Evolutionary conservation across 495 filamentous ascomycete genomes (phyloP).

Genomic region (Achaetomiella virescens): DNA sequence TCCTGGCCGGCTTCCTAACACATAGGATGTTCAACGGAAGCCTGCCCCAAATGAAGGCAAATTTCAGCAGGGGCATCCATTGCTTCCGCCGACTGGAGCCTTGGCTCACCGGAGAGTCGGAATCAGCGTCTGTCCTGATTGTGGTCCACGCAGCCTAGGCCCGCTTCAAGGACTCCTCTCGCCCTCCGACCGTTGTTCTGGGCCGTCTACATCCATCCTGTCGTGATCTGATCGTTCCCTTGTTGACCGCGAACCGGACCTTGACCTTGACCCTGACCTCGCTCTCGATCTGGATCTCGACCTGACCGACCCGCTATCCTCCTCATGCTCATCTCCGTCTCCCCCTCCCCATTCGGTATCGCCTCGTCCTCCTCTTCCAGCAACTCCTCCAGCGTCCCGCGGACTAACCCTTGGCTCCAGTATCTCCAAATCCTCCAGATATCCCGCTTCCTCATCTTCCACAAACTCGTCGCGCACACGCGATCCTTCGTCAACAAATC

Average conservation of each 20-base stretch:
- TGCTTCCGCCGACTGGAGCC: too few relatives aligned
- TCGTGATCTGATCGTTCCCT: conserved; percentile 21
- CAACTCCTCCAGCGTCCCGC: conserved; percentile 75
- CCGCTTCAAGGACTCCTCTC: conserved; percentile 7
- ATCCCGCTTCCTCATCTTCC: conserved; percentile 79
- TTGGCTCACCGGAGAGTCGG: too few relatives aligned
- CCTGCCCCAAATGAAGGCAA: too few relatives aligned
- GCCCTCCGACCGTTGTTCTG: conserved; percentile 1
- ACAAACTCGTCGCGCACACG: conserved; percentile 84
- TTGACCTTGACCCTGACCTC: background rate
- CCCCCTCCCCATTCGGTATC: conserved; percentile 32
- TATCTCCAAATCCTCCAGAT: conserved; percentile 85
- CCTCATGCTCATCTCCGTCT: conserved; percentile 18
- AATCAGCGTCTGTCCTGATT: background rate
- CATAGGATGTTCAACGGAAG: too few relatives aligned
- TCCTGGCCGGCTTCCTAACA: too few relatives aligned
- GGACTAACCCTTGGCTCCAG: conserved; percentile 82
- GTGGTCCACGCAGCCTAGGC: background rate
- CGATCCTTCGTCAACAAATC: conserved; percentile 84
- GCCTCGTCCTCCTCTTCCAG: conserved; percentile 56
- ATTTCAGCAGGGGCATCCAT: too few relatives aligned
- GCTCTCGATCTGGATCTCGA: conserved; percentile 16
- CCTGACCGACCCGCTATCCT: conserved; percentile 15
- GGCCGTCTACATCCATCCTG: conserved; percentile 34
- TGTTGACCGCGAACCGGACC: background rate